Percentiles rank a stretch among this genome's conserved stretches.
Conservation (phyloP, 1,284 basidiomycete genomes). For the Sutorius eximius region DNA sequence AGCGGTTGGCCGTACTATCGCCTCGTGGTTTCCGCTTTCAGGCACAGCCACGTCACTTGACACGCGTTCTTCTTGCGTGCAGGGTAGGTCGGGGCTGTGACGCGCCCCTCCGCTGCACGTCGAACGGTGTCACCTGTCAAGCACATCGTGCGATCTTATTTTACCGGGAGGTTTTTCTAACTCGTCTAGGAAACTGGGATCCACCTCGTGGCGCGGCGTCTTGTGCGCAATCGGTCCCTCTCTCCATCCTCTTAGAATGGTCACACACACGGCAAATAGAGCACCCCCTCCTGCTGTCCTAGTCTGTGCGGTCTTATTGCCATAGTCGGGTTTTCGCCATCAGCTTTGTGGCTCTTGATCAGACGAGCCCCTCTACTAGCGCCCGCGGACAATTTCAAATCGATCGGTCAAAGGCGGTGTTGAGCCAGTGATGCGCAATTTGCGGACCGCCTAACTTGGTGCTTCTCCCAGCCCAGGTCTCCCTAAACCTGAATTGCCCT, state of each 20-base stretch:
- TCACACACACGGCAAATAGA: not conserved
- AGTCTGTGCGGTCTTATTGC: not conserved
- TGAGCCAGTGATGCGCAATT: not conserved
- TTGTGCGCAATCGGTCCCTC: not conserved
- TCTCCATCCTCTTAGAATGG: not conserved
- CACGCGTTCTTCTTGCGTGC: not conserved
- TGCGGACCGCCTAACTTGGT: not conserved
- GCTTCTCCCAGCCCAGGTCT: not conserved
- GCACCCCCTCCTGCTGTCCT: not conserved
- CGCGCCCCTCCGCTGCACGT: not conserved
- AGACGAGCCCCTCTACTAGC: not conserved
- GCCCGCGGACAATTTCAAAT: not conserved
- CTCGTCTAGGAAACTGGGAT: not conserved
- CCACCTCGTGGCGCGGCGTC: conserved; percentile 8
- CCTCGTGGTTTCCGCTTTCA: conserved; percentile 23
- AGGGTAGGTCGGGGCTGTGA: not conserved
- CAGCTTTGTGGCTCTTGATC: not conserved
- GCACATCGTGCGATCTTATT: not conserved
- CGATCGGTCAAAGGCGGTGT: not conserved
- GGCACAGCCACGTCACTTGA: conserved; percentile 3
- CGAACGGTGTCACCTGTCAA: not conserved
- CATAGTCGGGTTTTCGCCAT: not conserved
- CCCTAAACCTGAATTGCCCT: conserved; percentile 3
- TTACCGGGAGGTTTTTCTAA: too few relatives aligned
- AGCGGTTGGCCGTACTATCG: conserved; percentile 15